Base-by-base conservation (phyloP, 129 eudicot species). In the Pulicaria dysenterica region DNA sequence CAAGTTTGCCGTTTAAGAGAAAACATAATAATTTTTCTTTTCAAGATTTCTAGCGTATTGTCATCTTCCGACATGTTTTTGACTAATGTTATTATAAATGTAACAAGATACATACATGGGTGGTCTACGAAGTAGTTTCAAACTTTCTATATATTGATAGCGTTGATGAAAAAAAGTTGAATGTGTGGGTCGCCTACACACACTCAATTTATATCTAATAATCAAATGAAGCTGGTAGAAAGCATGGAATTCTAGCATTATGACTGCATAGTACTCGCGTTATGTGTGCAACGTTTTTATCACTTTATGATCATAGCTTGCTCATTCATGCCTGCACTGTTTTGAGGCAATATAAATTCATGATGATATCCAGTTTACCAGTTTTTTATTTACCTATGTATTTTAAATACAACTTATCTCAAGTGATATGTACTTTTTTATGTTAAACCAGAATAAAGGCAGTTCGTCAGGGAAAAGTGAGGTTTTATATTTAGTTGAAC, bases 401-500 rank as follows among this genome's bases (percentile, higher is more conserved):
- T 73, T 8, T 47, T 38, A 4, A 73, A 46, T 62, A 63, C 60
- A 62, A 75, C 41, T 7, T 14, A 7, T 47, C 50, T 76, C 8
- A 68, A 67, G 51, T 42, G 53, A 31, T 62, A 9, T 70, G 15
- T 47, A 19, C 16, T 50, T 57, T 16, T 50, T 57, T 16, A 50
- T 67, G n/a, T 67, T 54, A 14, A 37, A 53, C 65, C 70, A 78
- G 77, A 44, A 53, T 45, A 44, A 62, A 43, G 77, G 77, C 59
- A 70, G 82, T 70, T 78, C 58, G 2, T 53, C 82, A 4, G 67
- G 82, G 36, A 78, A 78, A 51, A 78, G 82, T 62, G 82, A 78
- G 73, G 62, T 78, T 12, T 53, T 78, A 37, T 43, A 78, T 70
- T 78, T 78, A 54, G 82, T 70, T 78, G 82, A 70, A 38, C 77